Conservation (phyloP, 768 basidiomycete genomes). For the Scleroderma citrinum region DNA sequence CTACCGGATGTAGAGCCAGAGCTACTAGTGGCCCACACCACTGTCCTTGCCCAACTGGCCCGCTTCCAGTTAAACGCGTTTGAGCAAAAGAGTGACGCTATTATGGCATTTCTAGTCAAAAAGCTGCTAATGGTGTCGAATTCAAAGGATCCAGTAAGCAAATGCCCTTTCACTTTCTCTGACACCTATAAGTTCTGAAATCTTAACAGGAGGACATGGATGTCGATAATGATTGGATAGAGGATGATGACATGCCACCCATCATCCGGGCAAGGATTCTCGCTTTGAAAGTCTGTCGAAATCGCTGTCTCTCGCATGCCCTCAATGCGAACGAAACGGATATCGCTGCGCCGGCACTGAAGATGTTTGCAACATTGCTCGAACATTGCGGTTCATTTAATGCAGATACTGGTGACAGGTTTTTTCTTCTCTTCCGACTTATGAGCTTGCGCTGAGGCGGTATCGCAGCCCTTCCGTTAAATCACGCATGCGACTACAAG, state of each 20-base stretch:
- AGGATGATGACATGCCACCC: conserved; percentile 54
- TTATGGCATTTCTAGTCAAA: conserved; percentile 69
- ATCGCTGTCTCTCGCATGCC: conserved; percentile 71
- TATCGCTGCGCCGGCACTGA: conserved; percentile 68
- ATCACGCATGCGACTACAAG: conserved; percentile 78
- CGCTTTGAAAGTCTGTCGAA: conserved; percentile 74
- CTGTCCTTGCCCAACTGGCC: conserved; percentile 72
- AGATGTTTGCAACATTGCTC: conserved; percentile 69
- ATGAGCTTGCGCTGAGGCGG: conserved; percentile 9
- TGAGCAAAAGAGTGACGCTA: conserved; percentile 68
- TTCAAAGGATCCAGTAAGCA: conserved; percentile 40
- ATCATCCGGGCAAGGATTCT: conserved; percentile 65
- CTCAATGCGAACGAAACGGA: conserved; percentile 52
- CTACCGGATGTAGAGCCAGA: conserved; percentile 46
- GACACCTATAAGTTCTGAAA: conserved; percentile 1
- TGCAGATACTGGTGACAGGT: conserved; percentile 50
- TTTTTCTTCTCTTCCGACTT: conserved; percentile 1
- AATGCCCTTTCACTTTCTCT: neutral
- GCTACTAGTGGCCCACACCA: conserved; percentile 56
- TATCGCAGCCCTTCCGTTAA: conserved; percentile 49
- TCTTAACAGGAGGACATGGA: conserved; percentile 49
- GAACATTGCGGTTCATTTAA: conserved; percentile 61
- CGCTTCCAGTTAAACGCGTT: conserved; percentile 64
- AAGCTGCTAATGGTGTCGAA: conserved; percentile 58
- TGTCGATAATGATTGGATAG: conserved; percentile 67